Evolutionary conservation across 768 basidiomycete genomes (phyloP).

Genomic region (Pulveroboletus frians): DNA sequence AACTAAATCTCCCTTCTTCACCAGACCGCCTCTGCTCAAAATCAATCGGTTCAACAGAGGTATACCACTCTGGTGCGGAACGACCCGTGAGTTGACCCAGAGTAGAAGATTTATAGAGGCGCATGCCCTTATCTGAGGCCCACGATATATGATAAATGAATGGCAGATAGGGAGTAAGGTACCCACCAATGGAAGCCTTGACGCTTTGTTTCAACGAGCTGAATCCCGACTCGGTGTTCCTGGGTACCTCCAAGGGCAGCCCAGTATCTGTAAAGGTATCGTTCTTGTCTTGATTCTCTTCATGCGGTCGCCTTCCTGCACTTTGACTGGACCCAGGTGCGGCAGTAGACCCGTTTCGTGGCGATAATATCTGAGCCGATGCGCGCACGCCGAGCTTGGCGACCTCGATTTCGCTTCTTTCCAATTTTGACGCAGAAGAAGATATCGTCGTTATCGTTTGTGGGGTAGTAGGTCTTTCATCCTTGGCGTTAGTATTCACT

Average conservation of each 20-base stretch:
- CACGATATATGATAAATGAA: neutral
- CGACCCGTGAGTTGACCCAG: constrained; percentile 37
- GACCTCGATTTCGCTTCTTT: constrained; percentile 28
- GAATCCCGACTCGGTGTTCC: constrained; percentile 37
- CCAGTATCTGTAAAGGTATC: constrained; percentile 18
- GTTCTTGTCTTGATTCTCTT: constrained; percentile 4
- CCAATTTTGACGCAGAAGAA: constrained; percentile 19
- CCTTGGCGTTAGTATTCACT: neutral
- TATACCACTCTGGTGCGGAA: constrained; percentile 26
- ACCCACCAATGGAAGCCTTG: constrained; percentile 67
- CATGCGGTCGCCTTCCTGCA: constrained; percentile 6
- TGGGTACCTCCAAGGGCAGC: constrained; percentile 22
- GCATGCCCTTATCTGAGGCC: constrained; percentile 59
- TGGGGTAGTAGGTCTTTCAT: constrained; percentile 3
- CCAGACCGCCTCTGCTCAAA: constrained; percentile 31
- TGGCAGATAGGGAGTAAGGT: neutral
- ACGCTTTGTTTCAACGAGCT: constrained; percentile 62
- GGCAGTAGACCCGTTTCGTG: constrained; percentile 21
- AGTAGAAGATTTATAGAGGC: constrained; percentile 61
- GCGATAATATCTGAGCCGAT: constrained; percentile 25
- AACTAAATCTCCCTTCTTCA: constrained; percentile 31
- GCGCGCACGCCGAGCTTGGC: constrained; percentile 27
- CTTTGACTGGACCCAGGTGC: constrained; percentile 12
- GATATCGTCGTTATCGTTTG: constrained; percentile 17
- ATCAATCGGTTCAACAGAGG: constrained; percentile 29